phyloP scores from a whole-genome alignment of 768 basidiomycete species.

The Termitomyces titanicus region DNA sequence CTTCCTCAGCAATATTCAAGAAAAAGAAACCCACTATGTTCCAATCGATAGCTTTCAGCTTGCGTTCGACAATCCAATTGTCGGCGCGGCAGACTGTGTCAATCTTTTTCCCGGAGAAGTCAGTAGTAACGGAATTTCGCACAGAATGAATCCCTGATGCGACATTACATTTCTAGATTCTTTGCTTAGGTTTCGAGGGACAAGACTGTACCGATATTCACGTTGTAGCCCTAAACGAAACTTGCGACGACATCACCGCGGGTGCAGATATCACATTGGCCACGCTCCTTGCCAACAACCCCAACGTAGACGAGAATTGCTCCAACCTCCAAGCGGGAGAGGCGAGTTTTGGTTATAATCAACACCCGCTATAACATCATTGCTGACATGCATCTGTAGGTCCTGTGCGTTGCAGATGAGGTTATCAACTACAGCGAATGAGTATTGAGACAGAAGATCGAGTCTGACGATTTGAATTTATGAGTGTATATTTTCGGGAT shows the following conservation, averaged over 20 bases:
- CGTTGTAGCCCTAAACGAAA: constrained; percentile 45
- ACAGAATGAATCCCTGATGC: not conserved
- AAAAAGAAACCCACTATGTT: not conserved
- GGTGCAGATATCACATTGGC: constrained; percentile 38
- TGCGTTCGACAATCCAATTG: constrained; percentile 43
- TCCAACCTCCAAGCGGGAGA: constrained; percentile 56
- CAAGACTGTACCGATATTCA: constrained; percentile 56
- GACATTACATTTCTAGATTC: constrained; percentile 18
- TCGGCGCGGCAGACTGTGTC: constrained; percentile 46
- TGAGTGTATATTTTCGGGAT: too few relatives aligned
- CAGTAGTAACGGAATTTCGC: not conserved
- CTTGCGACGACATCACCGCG: constrained; percentile 41
- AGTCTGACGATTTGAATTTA: not conserved
- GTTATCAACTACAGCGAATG: not conserved
- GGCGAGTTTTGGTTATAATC: constrained; percentile 27
- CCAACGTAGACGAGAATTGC: constrained; percentile 51
- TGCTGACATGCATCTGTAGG: not conserved
- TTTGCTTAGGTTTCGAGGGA: constrained; percentile 56
- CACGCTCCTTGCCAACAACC: constrained; percentile 59
- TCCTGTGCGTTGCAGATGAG: constrained; percentile 9
- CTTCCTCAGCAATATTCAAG: not conserved
- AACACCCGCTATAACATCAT: not conserved
- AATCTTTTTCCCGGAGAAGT: constrained; percentile 56
- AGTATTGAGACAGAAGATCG: not conserved
- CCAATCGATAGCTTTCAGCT: constrained; percentile 49